A percentile compares a stretch with the other conserved stretches of the same genome.
These are phyloP conservation scores for Debaryomyces sp. DNA, from an alignment of 1,139 yeast species.

Conservation along the genomic window DNA sequence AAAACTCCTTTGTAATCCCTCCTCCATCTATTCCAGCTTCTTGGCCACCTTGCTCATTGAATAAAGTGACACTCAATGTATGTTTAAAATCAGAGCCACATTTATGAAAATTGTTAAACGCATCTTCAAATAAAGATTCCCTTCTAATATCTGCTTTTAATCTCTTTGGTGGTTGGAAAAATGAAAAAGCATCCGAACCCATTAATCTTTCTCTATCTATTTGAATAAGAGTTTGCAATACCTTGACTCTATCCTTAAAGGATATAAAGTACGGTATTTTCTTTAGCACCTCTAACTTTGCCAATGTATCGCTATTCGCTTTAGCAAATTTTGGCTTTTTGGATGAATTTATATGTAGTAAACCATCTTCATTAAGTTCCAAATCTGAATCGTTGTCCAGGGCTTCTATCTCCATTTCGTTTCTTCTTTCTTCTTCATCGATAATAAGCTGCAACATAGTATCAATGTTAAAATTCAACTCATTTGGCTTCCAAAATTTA, in stretches of 20 bases:
- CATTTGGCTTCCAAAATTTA: conserved; percentile 58
- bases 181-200: conserved; percentile 15
- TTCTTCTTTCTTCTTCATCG: conserved; percentile 39
- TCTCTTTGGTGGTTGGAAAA: conserved; percentile 17
- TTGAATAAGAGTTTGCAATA: conserved; percentile 68
- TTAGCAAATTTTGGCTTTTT: conserved; percentile 7
- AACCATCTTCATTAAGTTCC: conserved; percentile 7
- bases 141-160: conserved; percentile 64
- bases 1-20: conserved; percentile 89
- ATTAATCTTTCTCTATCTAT: conserved; percentile 44
- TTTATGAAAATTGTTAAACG: conserved; percentile 57
- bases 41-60: conserved; percentile 68
- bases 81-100: conserved; percentile 54
- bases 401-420: conserved; percentile 19
- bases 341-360: background rate
- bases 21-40: conserved; percentile 98
- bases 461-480: conserved; percentile 30
- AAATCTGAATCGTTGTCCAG: conserved; percentile 16
- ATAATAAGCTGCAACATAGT: conserved; percentile 35
- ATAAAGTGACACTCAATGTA: conserved; percentile 64
- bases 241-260: conserved; percentile 70
- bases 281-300: conserved; percentile 53
- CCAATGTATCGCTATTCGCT: conserved; percentile 14
- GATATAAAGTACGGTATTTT: conserved; percentile 79
- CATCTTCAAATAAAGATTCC: conserved; percentile 72